These are phyloP conservation scores for Leccinum sublutescens DNA, from an alignment of 768 basidiomycete genomes.

Conservation along the genomic window DNA sequence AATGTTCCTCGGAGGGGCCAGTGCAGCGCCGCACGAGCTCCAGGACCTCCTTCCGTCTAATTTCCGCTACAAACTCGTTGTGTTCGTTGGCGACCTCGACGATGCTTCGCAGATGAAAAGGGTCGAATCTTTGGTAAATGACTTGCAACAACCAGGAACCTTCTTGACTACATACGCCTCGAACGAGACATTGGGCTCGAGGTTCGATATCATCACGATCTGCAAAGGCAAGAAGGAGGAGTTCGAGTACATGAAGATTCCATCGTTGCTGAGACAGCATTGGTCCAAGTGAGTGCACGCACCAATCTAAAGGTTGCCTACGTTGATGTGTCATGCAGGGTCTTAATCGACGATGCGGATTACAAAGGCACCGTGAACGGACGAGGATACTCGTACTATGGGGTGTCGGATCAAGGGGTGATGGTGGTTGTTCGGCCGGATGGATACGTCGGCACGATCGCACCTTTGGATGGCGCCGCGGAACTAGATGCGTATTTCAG, in stretches of 20 bases:
- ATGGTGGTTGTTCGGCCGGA: conserved; percentile 33
- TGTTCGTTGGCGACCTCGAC: conserved; percentile 41
- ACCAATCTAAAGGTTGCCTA: not conserved
- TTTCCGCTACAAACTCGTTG: conserved; percentile 47
- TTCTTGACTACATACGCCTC: conserved; percentile 29
- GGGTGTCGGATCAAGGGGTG: conserved; percentile 33
- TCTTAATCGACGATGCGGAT: conserved; percentile 58
- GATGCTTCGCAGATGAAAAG: conserved; percentile 20
- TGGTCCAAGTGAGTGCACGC: conserved; percentile 41
- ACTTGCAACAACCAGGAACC: conserved; percentile 24
- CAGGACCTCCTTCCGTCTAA: conserved; percentile 51
- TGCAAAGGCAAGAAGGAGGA: conserved; percentile 33
- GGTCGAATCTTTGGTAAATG: conserved; percentile 27
- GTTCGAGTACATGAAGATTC: conserved; percentile 34
- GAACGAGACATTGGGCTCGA: conserved; percentile 19
- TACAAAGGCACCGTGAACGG: conserved; percentile 45
- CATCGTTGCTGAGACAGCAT: conserved; percentile 34
- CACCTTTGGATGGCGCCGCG: conserved; percentile 41
- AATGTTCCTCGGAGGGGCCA: conserved; percentile 45
- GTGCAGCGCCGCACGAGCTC: conserved; percentile 45
- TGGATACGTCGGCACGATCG: conserved; percentile 61
- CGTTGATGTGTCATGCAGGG: conserved; percentile 38
- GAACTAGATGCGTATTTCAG: conserved; percentile 48
- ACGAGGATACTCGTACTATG: conserved; percentile 55
- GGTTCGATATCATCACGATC: conserved; percentile 33